Percentiles rank a stretch among this genome's conserved stretches.
Conservation (phyloP, 2,329 filamentous ascomycete species). For the Penicillium sp. region DNA sequence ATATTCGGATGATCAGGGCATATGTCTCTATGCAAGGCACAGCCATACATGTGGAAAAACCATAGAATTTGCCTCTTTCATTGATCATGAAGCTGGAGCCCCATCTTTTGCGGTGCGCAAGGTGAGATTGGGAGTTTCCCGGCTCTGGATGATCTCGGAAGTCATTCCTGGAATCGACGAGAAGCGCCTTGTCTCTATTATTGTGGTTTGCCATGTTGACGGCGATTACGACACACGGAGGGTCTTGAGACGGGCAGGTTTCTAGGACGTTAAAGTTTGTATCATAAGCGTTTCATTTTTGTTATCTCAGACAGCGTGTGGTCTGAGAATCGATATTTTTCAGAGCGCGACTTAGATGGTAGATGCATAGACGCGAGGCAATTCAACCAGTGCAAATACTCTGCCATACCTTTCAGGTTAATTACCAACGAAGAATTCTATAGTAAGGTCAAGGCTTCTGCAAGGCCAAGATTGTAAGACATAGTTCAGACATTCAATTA, state of each 20-base stretch:
- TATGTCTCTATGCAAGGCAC: conserved; percentile 4
- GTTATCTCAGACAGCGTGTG: neutral
- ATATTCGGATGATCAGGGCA: conserved; percentile 9
- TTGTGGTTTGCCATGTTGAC: neutral
- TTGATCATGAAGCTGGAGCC: neutral
- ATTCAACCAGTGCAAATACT: neutral
- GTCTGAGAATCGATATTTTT: neutral
- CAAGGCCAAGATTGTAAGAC: neutral
- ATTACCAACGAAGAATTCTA: neutral
- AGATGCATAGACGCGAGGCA: conserved; percentile 5
- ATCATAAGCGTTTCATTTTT: conserved; percentile 1
- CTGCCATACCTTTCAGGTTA: neutral
- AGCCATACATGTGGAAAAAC: conserved; percentile 5
- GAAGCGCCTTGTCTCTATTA: neutral
- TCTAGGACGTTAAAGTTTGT: neutral
- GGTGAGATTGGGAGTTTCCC: neutral
- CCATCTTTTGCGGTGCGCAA: neutral
- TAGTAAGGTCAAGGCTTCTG: neutral
- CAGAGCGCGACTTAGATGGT: neutral
- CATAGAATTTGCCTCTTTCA: neutral
- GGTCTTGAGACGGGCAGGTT: neutral
- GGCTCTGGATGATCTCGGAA: neutral
- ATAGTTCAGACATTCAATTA: neutral
- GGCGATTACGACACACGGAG: neutral
- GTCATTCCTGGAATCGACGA: neutral